These are phyloP conservation scores for Cladosporium sp. DNA, from an alignment of 2,329 filamentous ascomycete species.

Conservation along the genomic window DNA sequence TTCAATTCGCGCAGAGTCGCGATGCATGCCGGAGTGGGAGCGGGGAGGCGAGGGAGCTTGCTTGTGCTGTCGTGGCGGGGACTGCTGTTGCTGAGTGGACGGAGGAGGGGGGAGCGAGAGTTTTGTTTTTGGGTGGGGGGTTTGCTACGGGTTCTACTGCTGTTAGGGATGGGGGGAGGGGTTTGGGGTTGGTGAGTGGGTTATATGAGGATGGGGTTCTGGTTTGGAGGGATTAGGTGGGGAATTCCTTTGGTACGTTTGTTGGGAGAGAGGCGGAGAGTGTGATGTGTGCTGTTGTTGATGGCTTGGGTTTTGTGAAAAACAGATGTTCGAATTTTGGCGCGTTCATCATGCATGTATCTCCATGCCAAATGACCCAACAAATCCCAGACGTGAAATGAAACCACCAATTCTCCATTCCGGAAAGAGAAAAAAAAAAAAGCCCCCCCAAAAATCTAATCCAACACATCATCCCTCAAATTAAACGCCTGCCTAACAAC, in stretches of 20 bases:
- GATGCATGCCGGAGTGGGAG: constrained; percentile 17
- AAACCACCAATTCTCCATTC: too few species aligned
- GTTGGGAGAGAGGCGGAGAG: too few species aligned
- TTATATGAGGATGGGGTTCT: constrained; percentile 40
- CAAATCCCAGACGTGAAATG: too few species aligned
- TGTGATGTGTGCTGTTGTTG: too few species aligned
- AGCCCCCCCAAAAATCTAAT: too few species aligned
- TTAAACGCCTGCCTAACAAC: constrained; percentile 72
- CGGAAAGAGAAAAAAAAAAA: too few species aligned
- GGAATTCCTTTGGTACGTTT: too few species aligned
- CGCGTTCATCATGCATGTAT: too few species aligned
- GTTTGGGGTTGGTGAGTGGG: constrained; percentile 34
- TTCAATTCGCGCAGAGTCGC: constrained; percentile 19
- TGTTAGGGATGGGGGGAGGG: constrained; percentile 34
- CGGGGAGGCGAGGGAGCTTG: constrained; percentile 17
- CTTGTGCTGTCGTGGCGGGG: constrained; percentile 23
- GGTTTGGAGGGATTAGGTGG: constrained; percentile 24
- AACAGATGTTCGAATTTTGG: too few species aligned
- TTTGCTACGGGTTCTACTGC: constrained; percentile 34
- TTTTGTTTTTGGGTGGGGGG: constrained; percentile 35
- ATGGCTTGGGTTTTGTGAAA: too few species aligned
- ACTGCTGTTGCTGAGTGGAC: constrained; percentile 40
- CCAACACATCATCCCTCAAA: constrained; percentile 68
- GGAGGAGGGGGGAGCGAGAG: constrained; percentile 28
- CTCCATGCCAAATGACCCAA: too few species aligned